Percentiles rank a stretch among this genome's conserved stretches.
Conservation (phyloP, 2,329 filamentous ascomycete genomes). For the Coniosporium tulheliwenetii region DNA sequence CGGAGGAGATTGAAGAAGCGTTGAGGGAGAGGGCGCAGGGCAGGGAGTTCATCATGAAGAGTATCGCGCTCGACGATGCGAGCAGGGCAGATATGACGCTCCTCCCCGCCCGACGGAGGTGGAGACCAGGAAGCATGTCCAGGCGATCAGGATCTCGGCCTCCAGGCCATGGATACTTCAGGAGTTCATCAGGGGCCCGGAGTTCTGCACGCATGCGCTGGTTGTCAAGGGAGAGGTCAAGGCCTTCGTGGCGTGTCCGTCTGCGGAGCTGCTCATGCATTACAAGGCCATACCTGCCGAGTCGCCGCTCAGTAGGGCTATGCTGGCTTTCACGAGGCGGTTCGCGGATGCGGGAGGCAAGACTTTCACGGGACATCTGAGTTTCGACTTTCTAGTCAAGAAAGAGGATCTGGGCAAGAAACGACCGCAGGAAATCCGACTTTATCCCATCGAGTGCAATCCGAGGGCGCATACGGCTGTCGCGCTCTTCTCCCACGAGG, state of each 20-base stretch:
- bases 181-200: slow-evolving; percentile 47
- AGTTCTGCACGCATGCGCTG: slow-evolving; percentile 59
- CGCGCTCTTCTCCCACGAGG: slow-evolving; percentile 36
- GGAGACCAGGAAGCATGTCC: slow-evolving; percentile 40
- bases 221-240: slow-evolving; percentile 49
- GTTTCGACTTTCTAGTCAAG: slow-evolving; percentile 54
- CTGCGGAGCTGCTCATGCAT: slow-evolving; percentile 47
- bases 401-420: slow-evolving; percentile 20
- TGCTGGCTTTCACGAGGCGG: slow-evolving; percentile 48
- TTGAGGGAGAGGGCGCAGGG: slow-evolving; percentile 22
- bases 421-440: slow-evolving; percentile 13
- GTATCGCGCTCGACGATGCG: slow-evolving; percentile 44
- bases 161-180: slow-evolving; percentile 50
- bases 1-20: slow-evolving; percentile 36
- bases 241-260: slow-evolving; percentile 52
- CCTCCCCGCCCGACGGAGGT: slow-evolving; percentile 39
- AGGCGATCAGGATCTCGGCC: slow-evolving; percentile 37
- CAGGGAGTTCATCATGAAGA: slow-evolving; percentile 48
- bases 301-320: slow-evolving; percentile 39
- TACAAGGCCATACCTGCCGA: slow-evolving; percentile 43
- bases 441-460: slow-evolving; percentile 59
- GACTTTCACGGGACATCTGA: slow-evolving; percentile 52
- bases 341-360: slow-evolving; percentile 36
- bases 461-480: slow-evolving; percentile 54
- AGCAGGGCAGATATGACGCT: slow-evolving; percentile 47